phyloP scores from a whole-genome alignment of 805 yeast species.

The Kodamaea kaohsiungensis region DNA sequence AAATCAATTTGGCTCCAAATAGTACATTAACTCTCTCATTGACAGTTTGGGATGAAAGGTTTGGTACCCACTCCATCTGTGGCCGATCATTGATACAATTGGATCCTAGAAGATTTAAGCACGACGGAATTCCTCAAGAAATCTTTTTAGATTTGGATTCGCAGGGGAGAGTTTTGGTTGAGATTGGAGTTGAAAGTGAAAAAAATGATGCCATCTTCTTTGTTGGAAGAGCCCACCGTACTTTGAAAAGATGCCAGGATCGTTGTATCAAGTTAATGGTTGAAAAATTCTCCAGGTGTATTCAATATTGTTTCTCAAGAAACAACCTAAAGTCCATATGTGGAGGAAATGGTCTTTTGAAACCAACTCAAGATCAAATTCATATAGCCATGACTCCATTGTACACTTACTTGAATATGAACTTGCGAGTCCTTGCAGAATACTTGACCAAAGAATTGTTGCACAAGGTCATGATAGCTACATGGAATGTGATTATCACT shows the following conservation, averaged over 20 bases:
- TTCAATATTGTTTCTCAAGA: slow-evolving; percentile 58
- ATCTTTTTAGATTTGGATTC: slow-evolving; percentile 59
- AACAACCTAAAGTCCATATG: slow-evolving; percentile 57
- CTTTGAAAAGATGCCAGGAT: slow-evolving; percentile 63
- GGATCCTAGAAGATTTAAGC: slow-evolving; percentile 62
- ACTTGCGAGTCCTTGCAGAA: slow-evolving; percentile 62
- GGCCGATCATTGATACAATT: slow-evolving; percentile 64
- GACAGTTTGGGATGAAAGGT: slow-evolving; percentile 69
- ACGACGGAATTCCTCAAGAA: slow-evolving; percentile 69
- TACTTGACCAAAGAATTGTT: slow-evolving; percentile 56
- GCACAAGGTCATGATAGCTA: slow-evolving; percentile 66
- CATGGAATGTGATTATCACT: slow-evolving; percentile 75
- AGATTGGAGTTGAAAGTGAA: slow-evolving; percentile 77
- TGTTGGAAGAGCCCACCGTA: slow-evolving; percentile 72
- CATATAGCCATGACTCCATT: slow-evolving; percentile 72
- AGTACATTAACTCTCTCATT: slow-evolving; percentile 51
- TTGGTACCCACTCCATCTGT: slow-evolving; percentile 59
- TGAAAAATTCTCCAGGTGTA: slow-evolving; percentile 66
- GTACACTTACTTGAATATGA: slow-evolving; percentile 71
- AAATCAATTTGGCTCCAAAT: slow-evolving; percentile 43
- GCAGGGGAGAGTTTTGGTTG: slow-evolving; percentile 66
- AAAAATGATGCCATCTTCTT: slow-evolving; percentile 78
- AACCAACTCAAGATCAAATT: slow-evolving; percentile 47
- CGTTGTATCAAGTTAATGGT: slow-evolving; percentile 70
- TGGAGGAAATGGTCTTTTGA: slow-evolving; percentile 47